These are phyloP conservation scores for Aspergillus homomorphus DNA, from an alignment of 495 filamentous ascomycete genomes.

Conservation along the genomic window DNA sequence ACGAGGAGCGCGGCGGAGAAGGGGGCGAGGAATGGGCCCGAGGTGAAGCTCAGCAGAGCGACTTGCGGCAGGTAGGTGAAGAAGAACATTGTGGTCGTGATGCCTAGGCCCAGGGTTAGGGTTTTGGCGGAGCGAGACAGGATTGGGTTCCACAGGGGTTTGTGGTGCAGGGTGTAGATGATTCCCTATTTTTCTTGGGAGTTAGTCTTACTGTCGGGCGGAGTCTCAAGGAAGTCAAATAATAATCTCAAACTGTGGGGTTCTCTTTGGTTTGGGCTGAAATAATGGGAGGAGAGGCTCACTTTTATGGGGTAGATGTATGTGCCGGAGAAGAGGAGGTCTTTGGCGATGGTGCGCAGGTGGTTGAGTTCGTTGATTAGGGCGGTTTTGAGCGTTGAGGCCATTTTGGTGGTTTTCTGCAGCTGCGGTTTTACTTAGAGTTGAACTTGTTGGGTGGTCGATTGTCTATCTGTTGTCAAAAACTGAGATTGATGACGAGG, in stretches of 20 bases:
- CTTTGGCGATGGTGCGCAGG: constrained; percentile 47
- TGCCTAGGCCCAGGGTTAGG: constrained; percentile 62
- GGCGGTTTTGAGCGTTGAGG: constrained; percentile 41
- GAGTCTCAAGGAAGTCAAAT: no score
- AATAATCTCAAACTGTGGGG: background rate
- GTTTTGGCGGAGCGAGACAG: constrained; percentile 65
- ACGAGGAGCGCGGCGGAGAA: constrained; percentile 73
- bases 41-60: constrained; percentile 71
- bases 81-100: constrained; percentile 77
- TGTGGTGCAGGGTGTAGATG: constrained; percentile 61
- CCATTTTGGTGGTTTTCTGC: constrained; percentile 24
- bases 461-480: background rate
- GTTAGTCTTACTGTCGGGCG: background rate
- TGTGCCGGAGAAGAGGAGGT: constrained; percentile 68
- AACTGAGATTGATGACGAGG: no score
- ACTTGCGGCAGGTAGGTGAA: constrained; percentile 90
- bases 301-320: constrained; percentile 87
- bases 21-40: constrained; percentile 68
- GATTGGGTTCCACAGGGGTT: constrained; percentile 60
- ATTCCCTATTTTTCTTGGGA: constrained; percentile 55
- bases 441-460: background rate
- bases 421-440: background rate
- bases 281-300: constrained; percentile 11
- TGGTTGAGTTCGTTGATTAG: constrained; percentile 39
- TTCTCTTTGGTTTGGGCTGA: constrained; percentile 12